These are phyloP conservation scores for Insectozyma bohioensis DNA, from an alignment of 1,139 yeast genomes.

Conservation along the genomic window DNA sequence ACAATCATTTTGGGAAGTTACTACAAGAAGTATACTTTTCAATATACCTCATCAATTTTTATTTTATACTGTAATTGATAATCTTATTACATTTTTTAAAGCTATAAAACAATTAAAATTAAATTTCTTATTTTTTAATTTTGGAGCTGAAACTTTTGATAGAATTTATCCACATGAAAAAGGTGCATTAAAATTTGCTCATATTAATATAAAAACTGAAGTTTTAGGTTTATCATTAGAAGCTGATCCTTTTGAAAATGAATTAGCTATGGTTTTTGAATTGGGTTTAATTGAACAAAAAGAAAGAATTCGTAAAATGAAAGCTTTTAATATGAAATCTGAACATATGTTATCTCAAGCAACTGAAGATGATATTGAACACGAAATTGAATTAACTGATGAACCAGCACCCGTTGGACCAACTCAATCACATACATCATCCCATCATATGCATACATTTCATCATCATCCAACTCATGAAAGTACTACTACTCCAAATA, in stretches of 20 bases:
- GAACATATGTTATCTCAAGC: slow-evolving; percentile 15
- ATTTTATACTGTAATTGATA: slow-evolving; percentile 66
- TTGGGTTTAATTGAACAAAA: slow-evolving; percentile 40
- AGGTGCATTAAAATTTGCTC: slow-evolving; percentile 31
- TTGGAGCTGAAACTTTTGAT: slow-evolving; percentile 37
- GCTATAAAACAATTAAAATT: slow-evolving; percentile 54
- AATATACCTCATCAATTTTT: slow-evolving; percentile 62
- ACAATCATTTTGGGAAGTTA: slow-evolving; percentile 22
- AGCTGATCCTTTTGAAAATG: slow-evolving; percentile 45
- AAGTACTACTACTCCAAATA: slow-evolving; percentile 1
- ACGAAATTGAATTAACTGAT: slow-evolving; percentile 15
- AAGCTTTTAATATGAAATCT: slow-evolving; percentile 31
- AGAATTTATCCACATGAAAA: slow-evolving; percentile 35
- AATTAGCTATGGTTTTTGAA: slow-evolving; percentile 38
- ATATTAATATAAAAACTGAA: slow-evolving; percentile 29
- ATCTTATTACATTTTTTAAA: slow-evolving; percentile 59
- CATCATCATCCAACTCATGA: background rate
- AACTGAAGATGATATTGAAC: slow-evolving; percentile 11
- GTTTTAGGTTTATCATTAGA: slow-evolving; percentile 39
- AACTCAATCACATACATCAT: background rate
- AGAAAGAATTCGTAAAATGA: slow-evolving; percentile 29
- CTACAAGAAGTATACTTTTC: slow-evolving; percentile 30
- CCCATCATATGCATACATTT: background rate
- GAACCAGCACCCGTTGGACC: slow-evolving; percentile 11
- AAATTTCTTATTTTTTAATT: slow-evolving; percentile 46